Base-by-base conservation (phyloP, 1,284 basidiomycete genomes). In the Puccinia novopanici region DNA sequence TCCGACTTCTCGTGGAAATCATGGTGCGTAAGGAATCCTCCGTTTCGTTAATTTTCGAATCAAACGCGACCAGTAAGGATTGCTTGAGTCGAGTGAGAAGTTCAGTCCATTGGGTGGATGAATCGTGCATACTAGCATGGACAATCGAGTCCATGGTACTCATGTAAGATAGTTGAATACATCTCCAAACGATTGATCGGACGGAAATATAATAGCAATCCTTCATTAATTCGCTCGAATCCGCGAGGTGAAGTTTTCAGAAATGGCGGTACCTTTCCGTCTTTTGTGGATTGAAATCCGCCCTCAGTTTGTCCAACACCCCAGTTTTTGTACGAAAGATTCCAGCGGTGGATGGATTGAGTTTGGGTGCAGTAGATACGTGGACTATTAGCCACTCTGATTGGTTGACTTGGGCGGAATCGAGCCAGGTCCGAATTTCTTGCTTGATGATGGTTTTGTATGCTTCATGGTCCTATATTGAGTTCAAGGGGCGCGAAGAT, bases 271-370 rank as follows among this genome's bases (percentile, higher is more conserved):
- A 94, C 93, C 94, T 89, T 84, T 98, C 95, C 77, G 91, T 90
- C 86, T 94, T 96, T 82, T 92, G 92, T 0, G 89, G 85, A 84
- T 97, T 98, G 86, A 98, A 98, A 87, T 99, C 97, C 3, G 93
- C 90, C 85, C 90, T 92, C 72, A 98, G 89, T 87, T 95, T 96
- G 86, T 98, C 95, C 79, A 97, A 86, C 12, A 98, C 91, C 22
- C 90, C 91, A 67, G 92, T 89, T 86, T 91, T 94, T 84, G 93
- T 89, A 84, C 91, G 90, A 85, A 94, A 94, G 84, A 94, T 89
- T 81, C 90, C 90, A 30, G 89, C 89, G 81, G 83, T 74, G 50
- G 73, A 10, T 83, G 83, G 80, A 81, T 84, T 83, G 81, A 82
- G 10, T 82, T 81, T 42, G 81, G 82, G 4, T 81, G 71, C 15